Evolutionary conservation across 352 stramenopile genomes (phyloP), one percentile per base, ranked within the genome.

Genomic region (Globisporangium lucens): DNA sequence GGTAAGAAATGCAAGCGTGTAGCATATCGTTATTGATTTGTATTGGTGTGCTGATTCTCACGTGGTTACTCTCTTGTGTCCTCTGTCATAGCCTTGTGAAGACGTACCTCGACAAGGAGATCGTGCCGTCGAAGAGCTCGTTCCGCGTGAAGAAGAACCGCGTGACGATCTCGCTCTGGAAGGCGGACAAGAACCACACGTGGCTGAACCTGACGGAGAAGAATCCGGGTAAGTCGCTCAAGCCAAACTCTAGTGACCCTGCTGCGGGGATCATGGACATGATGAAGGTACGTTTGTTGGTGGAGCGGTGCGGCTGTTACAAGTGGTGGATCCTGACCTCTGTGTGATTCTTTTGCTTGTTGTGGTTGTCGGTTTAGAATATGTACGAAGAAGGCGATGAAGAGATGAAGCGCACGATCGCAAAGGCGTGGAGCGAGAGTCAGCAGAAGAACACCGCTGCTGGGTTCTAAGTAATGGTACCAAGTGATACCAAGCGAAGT

Each of bases 301-400:
- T 57, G 17, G 5, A 56, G 38, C 12, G 3, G 4, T 36, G 17
- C n/a, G 20, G 3, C 8, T 17, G 52, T n/a, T 52, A 5, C 36
- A 4, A 51, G 20, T 63, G 9, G 22, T 4, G 41, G n/a, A 17
- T 29, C 1, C 17, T 61, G 38, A 27, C 46, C 12, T 24, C 4
- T 55, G 2, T 20, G 4, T 33, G 61, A 17, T 27, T 27, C 20
- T 73, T 62, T 15, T 12, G 6, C 20, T 46, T 46, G 38, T 20
- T 20, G 38, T 6, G 46, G 17, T 53, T 59, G 0, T 61, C 10
- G 8, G 2, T 29, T 9, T 55, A 90, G 86, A 91, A 95, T 69
- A 95, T 95, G 88, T 96, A 95, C 71, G 87, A 94, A 9, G 81
- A 91, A 68, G 89, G 88, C 15, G 89, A 96, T 68, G 88, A 93